Evolutionary conservation across 768 basidiomycete genomes (phyloP).

Genomic region (Psilocybe subaeruginosa): DNA sequence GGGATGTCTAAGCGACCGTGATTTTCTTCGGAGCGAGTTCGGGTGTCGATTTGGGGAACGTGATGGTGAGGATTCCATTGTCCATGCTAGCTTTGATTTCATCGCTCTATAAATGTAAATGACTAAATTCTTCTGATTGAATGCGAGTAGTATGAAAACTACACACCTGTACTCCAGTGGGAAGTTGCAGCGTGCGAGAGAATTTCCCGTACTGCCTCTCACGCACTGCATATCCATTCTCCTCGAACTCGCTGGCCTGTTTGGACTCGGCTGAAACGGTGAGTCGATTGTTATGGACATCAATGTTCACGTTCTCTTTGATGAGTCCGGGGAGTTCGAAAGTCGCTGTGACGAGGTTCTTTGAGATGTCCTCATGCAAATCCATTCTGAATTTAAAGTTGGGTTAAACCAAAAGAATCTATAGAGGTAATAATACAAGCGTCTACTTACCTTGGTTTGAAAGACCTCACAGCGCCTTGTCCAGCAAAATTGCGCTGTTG

Average conservation of each 20-base stretch:
- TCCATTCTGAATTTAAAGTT: slow-evolving; percentile 45
- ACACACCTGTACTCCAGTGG: slow-evolving; percentile 54
- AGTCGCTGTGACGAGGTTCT: slow-evolving; percentile 52
- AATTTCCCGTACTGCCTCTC: slow-evolving; percentile 53
- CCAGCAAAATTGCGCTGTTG: slow-evolving; percentile 12
- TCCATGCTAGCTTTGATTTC: slow-evolving; percentile 47
- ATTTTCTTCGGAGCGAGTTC: slow-evolving; percentile 37
- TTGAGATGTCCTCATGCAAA: slow-evolving; percentile 49
- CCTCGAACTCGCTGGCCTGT: slow-evolving; percentile 32
- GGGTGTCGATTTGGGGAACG: slow-evolving; percentile 51
- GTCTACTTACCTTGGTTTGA: slow-evolving; percentile 34
- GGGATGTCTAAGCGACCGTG: slow-evolving; percentile 9
- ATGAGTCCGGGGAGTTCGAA: slow-evolving; percentile 62
- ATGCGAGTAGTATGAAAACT: background rate
- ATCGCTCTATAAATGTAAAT: slow-evolving; percentile 30
- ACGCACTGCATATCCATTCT: slow-evolving; percentile 40
- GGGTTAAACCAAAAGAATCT: background rate
- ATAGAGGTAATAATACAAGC: no score
- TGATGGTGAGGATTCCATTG: slow-evolving; percentile 51
- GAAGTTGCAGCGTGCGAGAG: slow-evolving; percentile 50
- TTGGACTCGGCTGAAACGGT: slow-evolving; percentile 45
- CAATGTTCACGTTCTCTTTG: slow-evolving; percentile 54
- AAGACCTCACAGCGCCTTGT: slow-evolving; percentile 18
- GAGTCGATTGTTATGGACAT: slow-evolving; percentile 38
- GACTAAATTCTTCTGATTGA: background rate